These are phyloP conservation scores for Scolecobasidium constrictum DNA, from an alignment of 2,329 filamentous ascomycete genomes.

Conservation along the genomic window DNA sequence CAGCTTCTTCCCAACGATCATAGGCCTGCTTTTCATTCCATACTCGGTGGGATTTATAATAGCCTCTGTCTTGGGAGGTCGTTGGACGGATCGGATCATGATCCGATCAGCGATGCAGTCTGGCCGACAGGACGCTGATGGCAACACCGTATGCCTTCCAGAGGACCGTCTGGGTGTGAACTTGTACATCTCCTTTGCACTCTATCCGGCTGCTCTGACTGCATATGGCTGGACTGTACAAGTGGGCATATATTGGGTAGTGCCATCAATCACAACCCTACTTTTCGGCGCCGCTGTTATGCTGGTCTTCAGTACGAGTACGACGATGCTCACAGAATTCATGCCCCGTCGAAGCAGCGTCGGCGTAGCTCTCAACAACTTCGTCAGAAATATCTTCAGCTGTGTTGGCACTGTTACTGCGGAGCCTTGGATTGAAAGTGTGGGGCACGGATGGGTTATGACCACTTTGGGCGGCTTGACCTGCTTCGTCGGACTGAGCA, in stretches of 20 bases:
- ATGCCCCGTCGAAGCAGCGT: constrained; percentile 60
- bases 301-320: constrained; percentile 63
- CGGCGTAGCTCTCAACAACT: constrained; percentile 73
- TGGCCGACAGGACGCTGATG: too few relatives aligned
- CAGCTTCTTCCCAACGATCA: too few relatives aligned
- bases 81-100: too few relatives aligned
- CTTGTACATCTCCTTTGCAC: constrained; percentile 59
- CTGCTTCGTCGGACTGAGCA: too few relatives aligned
- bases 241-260: constrained; percentile 52
- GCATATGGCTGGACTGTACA: constrained; percentile 68
- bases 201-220: constrained; percentile 61
- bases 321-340: constrained; percentile 80
- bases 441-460: constrained; percentile 69
- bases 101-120: too few relatives aligned
- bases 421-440: constrained; percentile 57
- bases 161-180: constrained; percentile 80
- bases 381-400: constrained; percentile 66
- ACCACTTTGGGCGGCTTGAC: constrained; percentile 50
- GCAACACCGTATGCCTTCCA: constrained; percentile 56
- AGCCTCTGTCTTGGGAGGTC: too few relatives aligned
- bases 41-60: too few relatives aligned
- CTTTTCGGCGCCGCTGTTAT: constrained; percentile 69
- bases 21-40: too few relatives aligned
- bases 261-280: constrained; percentile 53
- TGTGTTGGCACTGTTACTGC: constrained; percentile 61